These are phyloP conservation scores for Thinopyrum elongatum DNA, from an alignment of 176 grass and related monocot genomes.

Conservation along the genomic window DNA sequence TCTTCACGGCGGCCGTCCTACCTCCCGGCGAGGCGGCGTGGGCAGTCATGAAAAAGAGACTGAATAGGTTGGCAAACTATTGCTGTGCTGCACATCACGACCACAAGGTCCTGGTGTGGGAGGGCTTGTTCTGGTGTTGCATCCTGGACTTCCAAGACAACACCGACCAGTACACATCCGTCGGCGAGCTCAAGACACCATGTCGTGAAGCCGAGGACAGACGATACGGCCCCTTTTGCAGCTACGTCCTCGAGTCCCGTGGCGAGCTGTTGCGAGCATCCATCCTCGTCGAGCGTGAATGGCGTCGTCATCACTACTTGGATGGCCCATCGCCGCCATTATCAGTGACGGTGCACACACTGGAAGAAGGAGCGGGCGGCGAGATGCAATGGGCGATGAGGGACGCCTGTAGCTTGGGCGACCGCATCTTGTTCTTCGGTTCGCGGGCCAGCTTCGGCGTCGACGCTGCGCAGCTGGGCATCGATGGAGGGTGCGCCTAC, in stretches of 20 bases:
- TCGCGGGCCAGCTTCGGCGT: background rate
- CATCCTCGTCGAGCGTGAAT: background rate
- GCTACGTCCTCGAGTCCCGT: background rate
- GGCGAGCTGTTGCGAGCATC: background rate
- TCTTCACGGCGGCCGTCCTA: background rate
- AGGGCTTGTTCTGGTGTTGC: background rate
- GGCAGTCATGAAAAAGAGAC: background rate
- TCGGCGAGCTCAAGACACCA: background rate
- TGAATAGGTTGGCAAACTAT: too few relatives aligned
- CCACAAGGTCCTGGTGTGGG: background rate
- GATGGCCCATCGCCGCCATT: background rate
- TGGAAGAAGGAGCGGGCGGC: background rate
- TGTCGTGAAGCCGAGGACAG: background rate
- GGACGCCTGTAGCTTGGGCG: background rate
- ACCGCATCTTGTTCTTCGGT: background rate
- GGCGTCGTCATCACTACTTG: too few relatives aligned
- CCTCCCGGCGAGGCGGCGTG: background rate
- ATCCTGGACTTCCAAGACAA: background rate
- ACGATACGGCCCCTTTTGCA: background rate
- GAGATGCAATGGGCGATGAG: background rate
- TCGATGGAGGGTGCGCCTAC: background rate
- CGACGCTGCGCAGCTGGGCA: background rate
- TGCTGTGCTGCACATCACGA: background rate
- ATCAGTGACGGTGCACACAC: background rate
- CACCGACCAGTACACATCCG: too few relatives aligned